phyloP scores from a whole-genome alignment of 768 basidiomycete species.

The Hygrophorus russula region DNA sequence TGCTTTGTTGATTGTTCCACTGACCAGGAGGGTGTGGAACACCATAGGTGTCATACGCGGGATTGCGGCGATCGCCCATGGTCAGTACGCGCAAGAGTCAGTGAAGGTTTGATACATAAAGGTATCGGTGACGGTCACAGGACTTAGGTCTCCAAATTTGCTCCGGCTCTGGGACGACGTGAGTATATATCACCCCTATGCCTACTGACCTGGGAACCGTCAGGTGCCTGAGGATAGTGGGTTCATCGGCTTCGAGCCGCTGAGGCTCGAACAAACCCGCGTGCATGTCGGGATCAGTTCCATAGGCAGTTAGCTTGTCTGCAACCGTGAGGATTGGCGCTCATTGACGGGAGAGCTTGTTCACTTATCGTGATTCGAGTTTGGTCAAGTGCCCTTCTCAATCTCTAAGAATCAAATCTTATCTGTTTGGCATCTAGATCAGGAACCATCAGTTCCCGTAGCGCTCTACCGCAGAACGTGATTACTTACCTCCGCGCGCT shows the following conservation, averaged over 20 bases:
- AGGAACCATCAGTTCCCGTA: too few relatives aligned
- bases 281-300: background rate
- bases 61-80: conserved; percentile 10
- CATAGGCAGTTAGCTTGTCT: background rate
- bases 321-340: background rate
- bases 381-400: background rate
- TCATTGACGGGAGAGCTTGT: background rate
- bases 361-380: background rate
- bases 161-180: conserved; percentile 1
- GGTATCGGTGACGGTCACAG: conserved; percentile 8
- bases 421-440: too few relatives aligned
- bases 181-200: background rate
- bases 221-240: conserved; percentile 3
- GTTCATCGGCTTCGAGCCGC: background rate
- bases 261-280: background rate
- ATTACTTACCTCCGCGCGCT: too few relatives aligned
- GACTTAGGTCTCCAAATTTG: conserved; percentile 3
- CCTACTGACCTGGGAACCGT: background rate
- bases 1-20: conserved; percentile 19
- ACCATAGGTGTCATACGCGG: conserved; percentile 16
- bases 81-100: conserved; percentile 1
- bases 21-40: conserved; percentile 19
- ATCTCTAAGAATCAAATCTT: background rate
- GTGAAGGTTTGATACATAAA: conserved; percentile 8
- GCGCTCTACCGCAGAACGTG: too few relatives aligned